These are phyloP conservation scores for Amanita pallidorosea DNA, from an alignment of 768 basidiomycete species.

Conservation along the genomic window DNA sequence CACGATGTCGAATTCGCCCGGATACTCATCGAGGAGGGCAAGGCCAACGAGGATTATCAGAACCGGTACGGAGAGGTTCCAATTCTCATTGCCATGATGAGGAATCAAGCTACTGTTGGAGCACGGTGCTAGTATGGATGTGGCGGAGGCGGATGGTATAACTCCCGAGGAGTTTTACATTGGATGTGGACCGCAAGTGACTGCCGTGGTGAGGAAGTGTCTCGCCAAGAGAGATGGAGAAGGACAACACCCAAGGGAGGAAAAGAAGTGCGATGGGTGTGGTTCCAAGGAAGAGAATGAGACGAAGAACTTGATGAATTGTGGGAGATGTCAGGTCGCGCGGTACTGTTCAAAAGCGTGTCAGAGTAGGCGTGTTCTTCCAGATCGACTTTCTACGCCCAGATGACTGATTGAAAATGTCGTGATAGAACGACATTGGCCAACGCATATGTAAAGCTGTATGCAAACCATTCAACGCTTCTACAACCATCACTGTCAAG, in stretches of 20 bases:
- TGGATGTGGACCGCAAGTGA: conserved; percentile 29
- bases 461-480: conserved; percentile 33
- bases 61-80: conserved; percentile 39
- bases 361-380: too few species aligned
- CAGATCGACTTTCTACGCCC: too few species aligned
- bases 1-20: conserved; percentile 21
- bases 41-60: conserved; percentile 38
- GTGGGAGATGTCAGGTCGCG: conserved; percentile 31
- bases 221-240: conserved; percentile 30
- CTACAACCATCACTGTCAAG: conserved; percentile 34
- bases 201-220: conserved; percentile 34
- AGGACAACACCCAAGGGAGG: conserved; percentile 27
- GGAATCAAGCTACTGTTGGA: conserved; percentile 38
- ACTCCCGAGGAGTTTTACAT: conserved; percentile 20
- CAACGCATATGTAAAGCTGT: conserved; percentile 31
- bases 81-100: conserved; percentile 21
- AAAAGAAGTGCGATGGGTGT: conserved; percentile 32
- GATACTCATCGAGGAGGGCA: conserved; percentile 26
- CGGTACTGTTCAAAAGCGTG: conserved; percentile 46
- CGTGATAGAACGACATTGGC: conserved; percentile 35
- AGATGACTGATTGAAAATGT: background rate
- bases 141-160: conserved; percentile 26
- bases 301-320: conserved; percentile 22
- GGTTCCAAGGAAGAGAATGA: conserved; percentile 9
- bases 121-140: conserved; percentile 33